These are phyloP conservation scores for Endoconidiophora laricicola DNA, from an alignment of 2,329 filamentous ascomycete genomes.

Conservation along the genomic window DNA sequence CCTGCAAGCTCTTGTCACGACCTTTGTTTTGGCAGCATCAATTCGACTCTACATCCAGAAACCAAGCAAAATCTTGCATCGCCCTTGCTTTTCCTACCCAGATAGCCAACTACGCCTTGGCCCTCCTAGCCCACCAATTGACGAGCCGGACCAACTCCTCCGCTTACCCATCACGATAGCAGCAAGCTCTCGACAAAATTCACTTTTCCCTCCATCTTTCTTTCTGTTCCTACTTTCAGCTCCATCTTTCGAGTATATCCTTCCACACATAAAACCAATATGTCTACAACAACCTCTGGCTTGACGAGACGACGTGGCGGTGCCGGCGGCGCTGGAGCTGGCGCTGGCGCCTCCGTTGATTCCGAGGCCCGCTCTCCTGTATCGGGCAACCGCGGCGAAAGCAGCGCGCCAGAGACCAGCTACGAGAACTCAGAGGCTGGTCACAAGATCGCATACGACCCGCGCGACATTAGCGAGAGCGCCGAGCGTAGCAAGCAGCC, in stretches of 20 bases:
- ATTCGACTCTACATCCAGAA: no score
- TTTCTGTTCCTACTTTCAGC: not conserved
- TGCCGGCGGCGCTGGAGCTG: conserved; percentile 38
- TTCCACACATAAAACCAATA: not conserved
- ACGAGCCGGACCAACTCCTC: no score
- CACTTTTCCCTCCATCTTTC: not conserved
- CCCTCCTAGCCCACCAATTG: no score
- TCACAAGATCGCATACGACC: conserved; percentile 97
- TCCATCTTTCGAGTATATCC: no score
- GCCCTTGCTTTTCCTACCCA: no score
- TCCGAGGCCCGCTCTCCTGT: conserved; percentile 21
- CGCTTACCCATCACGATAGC: no score
- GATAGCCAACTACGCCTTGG: no score
- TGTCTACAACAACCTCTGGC: conserved; percentile 24
- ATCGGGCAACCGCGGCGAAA: conserved; percentile 42
- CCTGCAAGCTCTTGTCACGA: no score
- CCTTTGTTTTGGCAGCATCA: no score
- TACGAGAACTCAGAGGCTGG: conserved; percentile 90
- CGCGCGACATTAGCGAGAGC: conserved; percentile 91
- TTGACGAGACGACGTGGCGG: conserved; percentile 52
- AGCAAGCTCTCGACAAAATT: not conserved
- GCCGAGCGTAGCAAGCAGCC: conserved; percentile 94
- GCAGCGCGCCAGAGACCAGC: conserved; percentile 58
- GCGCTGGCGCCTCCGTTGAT: conserved; percentile 35
- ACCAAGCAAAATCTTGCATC: no score